Evolutionary conservation across 805 yeast species (phyloP).

Genomic region (Kregervanrija pseudodelftensis): DNA sequence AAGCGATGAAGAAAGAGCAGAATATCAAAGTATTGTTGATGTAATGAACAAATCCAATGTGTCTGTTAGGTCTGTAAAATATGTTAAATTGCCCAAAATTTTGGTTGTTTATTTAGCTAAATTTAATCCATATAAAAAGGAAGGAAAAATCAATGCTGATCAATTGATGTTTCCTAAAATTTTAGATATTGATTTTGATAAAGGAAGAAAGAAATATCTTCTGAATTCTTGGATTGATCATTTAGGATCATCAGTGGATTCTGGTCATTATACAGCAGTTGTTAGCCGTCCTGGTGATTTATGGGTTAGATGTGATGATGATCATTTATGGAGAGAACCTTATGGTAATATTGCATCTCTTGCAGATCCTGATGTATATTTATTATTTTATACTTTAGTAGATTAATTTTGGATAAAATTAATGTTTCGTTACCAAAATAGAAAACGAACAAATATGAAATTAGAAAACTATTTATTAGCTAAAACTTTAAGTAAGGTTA

Average conservation of each 20-base stretch:
- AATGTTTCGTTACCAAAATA: neutral
- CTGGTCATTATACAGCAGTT: constrained; percentile 72
- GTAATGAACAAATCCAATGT: constrained; percentile 19
- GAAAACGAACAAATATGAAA: too few species aligned
- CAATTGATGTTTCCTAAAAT: constrained; percentile 19
- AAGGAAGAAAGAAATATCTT: constrained; percentile 32
- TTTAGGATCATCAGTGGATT: constrained; percentile 50
- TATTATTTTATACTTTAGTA: constrained; percentile 50
- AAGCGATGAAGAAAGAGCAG: constrained; percentile 14
- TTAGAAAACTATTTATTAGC: too few species aligned
- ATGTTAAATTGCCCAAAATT: constrained; percentile 30
- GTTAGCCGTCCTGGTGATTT: constrained; percentile 43
- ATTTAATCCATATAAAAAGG: constrained; percentile 24
- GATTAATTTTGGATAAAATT: neutral
- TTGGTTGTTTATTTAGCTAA: constrained; percentile 27
- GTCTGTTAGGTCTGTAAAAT: constrained; percentile 23
- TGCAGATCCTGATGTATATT: constrained; percentile 53
- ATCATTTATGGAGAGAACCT: constrained; percentile 38
- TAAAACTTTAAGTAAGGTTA: too few species aligned
- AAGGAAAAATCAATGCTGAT: constrained; percentile 16
- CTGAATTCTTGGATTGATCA: constrained; percentile 65
- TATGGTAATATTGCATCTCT: constrained; percentile 30
- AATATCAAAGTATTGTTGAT: constrained; percentile 14
- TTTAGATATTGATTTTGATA: constrained; percentile 28
- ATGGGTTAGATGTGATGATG: constrained; percentile 79